Evolutionary conservation across 2,329 filamentous ascomycete species (phyloP).

Genomic region (Alternaria angustiovoidea): DNA sequence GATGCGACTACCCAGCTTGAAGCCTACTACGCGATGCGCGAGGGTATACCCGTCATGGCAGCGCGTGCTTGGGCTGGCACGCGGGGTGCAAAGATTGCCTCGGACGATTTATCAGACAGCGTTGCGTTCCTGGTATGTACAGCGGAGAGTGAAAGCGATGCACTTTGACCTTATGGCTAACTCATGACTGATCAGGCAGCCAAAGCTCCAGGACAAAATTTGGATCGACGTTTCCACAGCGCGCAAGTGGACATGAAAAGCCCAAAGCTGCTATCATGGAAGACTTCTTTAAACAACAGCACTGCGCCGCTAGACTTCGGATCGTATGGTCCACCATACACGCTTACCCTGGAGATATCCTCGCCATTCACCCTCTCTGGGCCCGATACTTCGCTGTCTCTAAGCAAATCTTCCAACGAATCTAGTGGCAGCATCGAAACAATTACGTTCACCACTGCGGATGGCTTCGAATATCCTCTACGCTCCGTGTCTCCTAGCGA

Average conservation of each 20-base stretch:
- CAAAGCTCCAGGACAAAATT: constrained; percentile 55
- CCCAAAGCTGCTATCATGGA: constrained; percentile 47
- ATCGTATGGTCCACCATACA: constrained; percentile 59
- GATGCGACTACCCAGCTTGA: constrained; percentile 60
- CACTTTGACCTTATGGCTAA: neutral
- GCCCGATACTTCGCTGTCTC: constrained; percentile 53
- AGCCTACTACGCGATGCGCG: constrained; percentile 58
- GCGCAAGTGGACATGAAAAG: constrained; percentile 7
- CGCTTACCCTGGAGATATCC: constrained; percentile 48
- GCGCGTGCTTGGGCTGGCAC: constrained; percentile 55
- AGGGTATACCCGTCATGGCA: constrained; percentile 56
- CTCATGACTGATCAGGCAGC: constrained; percentile 25
- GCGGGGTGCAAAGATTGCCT: constrained; percentile 45
- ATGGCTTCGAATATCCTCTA: constrained; percentile 57
- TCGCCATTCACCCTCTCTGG: constrained; percentile 58
- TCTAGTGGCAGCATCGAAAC: constrained; percentile 28
- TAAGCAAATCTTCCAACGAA: constrained; percentile 33
- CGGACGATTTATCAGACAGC: constrained; percentile 37
- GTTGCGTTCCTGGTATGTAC: constrained; percentile 47
- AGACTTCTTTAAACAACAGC: neutral
- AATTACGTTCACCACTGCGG: constrained; percentile 54
- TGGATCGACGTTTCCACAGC: constrained; percentile 49
- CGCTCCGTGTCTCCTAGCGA: constrained; percentile 55
- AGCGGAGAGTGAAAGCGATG: neutral
- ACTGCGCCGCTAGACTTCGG: constrained; percentile 42